Conservation (phyloP, 805 yeast genomes). For the Candida lessepsii region DNA sequence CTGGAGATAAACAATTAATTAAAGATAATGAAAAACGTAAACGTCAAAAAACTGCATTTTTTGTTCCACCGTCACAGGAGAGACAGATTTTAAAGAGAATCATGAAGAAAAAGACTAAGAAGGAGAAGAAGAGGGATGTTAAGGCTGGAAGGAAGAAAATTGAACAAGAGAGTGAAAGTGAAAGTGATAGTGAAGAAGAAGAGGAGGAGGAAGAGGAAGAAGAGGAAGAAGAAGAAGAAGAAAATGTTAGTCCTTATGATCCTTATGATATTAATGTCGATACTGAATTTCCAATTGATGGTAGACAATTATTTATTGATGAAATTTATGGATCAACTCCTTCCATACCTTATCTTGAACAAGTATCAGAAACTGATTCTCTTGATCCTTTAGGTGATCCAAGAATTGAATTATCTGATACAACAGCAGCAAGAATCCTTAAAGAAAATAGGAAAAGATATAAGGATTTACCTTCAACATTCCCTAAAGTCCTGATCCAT, state of each 20-base stretch:
- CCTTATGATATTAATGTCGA: conserved; percentile 37
- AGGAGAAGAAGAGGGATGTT: conserved; percentile 6
- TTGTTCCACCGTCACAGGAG: conserved; percentile 20
- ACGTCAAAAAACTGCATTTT: conserved; percentile 27
- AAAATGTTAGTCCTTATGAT: conserved; percentile 38
- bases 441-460: conserved; percentile 28
- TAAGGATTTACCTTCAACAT: conserved; percentile 32
- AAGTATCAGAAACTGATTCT: conserved; percentile 10
- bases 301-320: conserved; percentile 31
- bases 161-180: conserved; percentile 3
- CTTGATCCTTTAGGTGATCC: conserved; percentile 16
- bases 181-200: conserved; percentile 4
- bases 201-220: conserved; percentile 15
- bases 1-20: conserved; percentile 34
- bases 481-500: conserved; percentile 31
- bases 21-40: conserved; percentile 34
- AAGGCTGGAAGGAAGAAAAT: conserved; percentile 2
- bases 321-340: conserved; percentile 23
- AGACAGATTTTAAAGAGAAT: conserved; percentile 10
- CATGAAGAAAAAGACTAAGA: conserved; percentile 13
- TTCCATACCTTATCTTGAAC: conserved; percentile 19
- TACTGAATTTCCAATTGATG: conserved; percentile 24
- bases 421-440: conserved; percentile 32
- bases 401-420: conserved; percentile 26
- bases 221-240: conserved; percentile 25